Percentiles rank a stretch among this genome's conserved stretches.
phyloP scores from a whole-genome alignment of 2,329 filamentous ascomycete genomes.

The Botrytis sinoallii region DNA sequence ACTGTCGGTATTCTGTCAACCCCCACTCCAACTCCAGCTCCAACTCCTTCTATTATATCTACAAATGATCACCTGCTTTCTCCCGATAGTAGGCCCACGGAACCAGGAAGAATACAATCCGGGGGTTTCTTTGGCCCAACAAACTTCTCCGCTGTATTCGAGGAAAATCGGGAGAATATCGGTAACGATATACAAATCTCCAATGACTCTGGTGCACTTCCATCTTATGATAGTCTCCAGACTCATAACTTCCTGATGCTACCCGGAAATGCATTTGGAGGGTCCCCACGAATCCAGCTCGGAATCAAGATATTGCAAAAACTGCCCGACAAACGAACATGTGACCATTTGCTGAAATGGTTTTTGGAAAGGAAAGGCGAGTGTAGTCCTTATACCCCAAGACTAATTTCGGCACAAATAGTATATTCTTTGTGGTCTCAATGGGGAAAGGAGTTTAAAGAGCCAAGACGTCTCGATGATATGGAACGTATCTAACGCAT shows the following conservation, averaged over 20 bases:
- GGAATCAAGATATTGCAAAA: constrained; percentile 32
- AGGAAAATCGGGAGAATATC: constrained; percentile 33
- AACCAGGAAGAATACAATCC: constrained; percentile 7
- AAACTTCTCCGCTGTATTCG: constrained; percentile 36
- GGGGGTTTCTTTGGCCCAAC: constrained; percentile 34
- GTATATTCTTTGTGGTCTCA: constrained; percentile 31
- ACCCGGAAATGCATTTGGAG: constrained; percentile 23
- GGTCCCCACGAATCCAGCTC: constrained; percentile 31
- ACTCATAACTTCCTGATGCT: constrained; percentile 35
- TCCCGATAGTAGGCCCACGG: constrained; percentile 8
- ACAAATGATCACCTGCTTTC: neutral
- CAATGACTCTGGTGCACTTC: constrained; percentile 26
- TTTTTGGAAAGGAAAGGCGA: constrained; percentile 27
- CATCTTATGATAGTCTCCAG: constrained; percentile 30
- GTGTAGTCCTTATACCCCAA: constrained; percentile 21
- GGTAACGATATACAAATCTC: constrained; percentile 32
- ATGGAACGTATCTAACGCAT: constrained; percentile 29
- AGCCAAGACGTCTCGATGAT: constrained; percentile 28
- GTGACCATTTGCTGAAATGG: constrained; percentile 31
- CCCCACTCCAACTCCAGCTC: neutral
- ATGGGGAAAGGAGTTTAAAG: constrained; percentile 27
- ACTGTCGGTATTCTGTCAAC: constrained; percentile 3
- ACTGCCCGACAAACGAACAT: constrained; percentile 32
- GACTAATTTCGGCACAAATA: constrained; percentile 22
- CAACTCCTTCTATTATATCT: neutral